Evolutionary conservation across 371 early-diverging fungal species (phyloP), one percentile per base, ranked within the genome.

Genomic region (Rhizopus delemar): DNA sequence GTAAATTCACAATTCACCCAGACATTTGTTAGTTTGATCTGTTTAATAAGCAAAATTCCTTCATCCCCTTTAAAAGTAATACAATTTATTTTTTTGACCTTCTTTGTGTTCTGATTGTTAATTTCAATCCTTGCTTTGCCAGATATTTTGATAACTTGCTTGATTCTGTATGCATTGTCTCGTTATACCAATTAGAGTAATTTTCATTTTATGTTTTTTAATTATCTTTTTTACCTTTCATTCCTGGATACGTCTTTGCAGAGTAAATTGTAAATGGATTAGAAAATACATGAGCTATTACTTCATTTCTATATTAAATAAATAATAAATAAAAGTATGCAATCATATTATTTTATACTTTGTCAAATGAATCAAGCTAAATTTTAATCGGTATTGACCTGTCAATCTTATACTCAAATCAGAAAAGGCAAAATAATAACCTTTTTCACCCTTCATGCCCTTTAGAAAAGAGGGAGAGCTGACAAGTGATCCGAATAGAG

Each of bases 161-260:
- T 1, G 88, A 87, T 64, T 78, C 83, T 22, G 22, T 22, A 22
- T 22, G 22, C 22, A 22, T 22, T 22, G 22, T 2, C 22, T 22
- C 22, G 22, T 22, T 22, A 22, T 22, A 22, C 22, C 22, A 22
- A 22, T 22, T 22, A 22, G 22, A 22, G 22, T 22, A 0, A 22
- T 22, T 22, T 22, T 22, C 22, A 22, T 22, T 22, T 22, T 22
- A 22, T 22, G 22, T 22, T 22, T 22, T 22, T 22, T 22, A 22
- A 22, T 22, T 22, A 22, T 22, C 22, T 22, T 22, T 22, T 22
- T 22, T 74, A 86, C 86, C 85, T 52, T 81, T 77, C 86, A 86
- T 85, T 5, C 88, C 87, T 5, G 87, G 88, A 57, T 86, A 88
- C 5, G 59, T 31, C 60, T 83, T 85, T n/a, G 83, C 82, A 8